Base-by-base conservation (phyloP, 192 early-diverging fungal species). In the Phlyctochytrium arcticum region DNA sequence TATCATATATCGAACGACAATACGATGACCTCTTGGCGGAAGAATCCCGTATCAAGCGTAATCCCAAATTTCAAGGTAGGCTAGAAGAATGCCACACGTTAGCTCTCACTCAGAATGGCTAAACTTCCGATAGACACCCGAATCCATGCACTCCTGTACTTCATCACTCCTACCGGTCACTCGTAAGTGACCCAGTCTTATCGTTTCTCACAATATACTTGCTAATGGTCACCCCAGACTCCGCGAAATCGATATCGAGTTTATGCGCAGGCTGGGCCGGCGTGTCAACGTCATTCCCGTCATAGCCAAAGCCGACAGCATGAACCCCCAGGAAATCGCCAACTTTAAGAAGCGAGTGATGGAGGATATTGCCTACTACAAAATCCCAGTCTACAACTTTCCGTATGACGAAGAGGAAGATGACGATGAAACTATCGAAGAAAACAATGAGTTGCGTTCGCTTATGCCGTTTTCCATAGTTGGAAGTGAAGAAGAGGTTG, bases 381-480 rank as follows among this genome's bases (percentile, higher is more conserved):
- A 90, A 54, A 97, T 99, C 64, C 94, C 94, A 33, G 93, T 97
- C 68, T 99, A 95, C 80, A 92, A 91, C 77, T 99, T 99, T 80
- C 97, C 97, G 47, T 89, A 89, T 64, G 88, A 95, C 57, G 86
- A 88, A 23, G 95, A 99, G 59, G 95, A 96, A 65, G 96, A 96
- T 71, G 97, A 98, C 65, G 96, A 99, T 74, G 97, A 99, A 69
- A 96, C 92, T 2, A 85, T 92, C 48, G 97, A 99, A 74, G 95
- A 99, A 77, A 99, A 97, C 80, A 87, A 90, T 54, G 94, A 96
- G 79, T 82, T 99, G 59, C 81, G 95, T 64, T 80, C 86, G 9
- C 60, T 86, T 17, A 62, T 86, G 12, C 85, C 85, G 15, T 86
- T 86, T 63, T 57, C 83, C 8, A 75, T 86, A 23, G 68, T 86